Conservation (phyloP, 176 grass and related monocot species). For the Rhynchospora tenuis region DNA sequence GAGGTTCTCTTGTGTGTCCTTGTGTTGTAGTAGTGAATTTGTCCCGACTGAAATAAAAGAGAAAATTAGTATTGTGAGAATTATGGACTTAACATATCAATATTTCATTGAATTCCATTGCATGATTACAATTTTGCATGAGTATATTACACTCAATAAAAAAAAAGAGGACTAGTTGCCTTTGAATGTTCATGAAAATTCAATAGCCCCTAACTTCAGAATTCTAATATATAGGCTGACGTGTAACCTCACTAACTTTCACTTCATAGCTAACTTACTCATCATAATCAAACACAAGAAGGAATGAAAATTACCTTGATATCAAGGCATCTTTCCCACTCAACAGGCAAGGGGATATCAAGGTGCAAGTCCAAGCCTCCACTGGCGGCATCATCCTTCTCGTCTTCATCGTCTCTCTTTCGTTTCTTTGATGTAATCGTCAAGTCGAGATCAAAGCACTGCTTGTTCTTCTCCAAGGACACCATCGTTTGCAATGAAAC, state of each 20-base stretch:
- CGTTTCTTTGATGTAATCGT: conserved; percentile 51
- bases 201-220: not conserved
- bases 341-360: conserved; percentile 58
- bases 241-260: not conserved
- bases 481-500: conserved; percentile 64
- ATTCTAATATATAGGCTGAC: not conserved
- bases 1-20: conserved; percentile 72
- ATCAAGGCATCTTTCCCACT: conserved; percentile 97
- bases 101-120: not conserved
- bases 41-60: conserved; percentile 45
- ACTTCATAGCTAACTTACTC: not conserved
- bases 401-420: conserved; percentile 34
- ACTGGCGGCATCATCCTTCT: conserved; percentile 11
- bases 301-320: conserved; percentile 41
- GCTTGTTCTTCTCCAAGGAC: conserved; percentile 50
- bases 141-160: not conserved
- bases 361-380: conserved; percentile 69
- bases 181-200: not conserved
- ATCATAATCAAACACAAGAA: not conserved
- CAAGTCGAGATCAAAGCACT: conserved; percentile 27
- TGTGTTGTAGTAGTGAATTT: conserved; percentile 90
- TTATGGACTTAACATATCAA: not conserved
- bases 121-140: not conserved
- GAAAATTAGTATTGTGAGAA: not conserved
- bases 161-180: not conserved